Base-by-base conservation (phyloP, 441 rosid species). In the Viola pubescens region DNA sequence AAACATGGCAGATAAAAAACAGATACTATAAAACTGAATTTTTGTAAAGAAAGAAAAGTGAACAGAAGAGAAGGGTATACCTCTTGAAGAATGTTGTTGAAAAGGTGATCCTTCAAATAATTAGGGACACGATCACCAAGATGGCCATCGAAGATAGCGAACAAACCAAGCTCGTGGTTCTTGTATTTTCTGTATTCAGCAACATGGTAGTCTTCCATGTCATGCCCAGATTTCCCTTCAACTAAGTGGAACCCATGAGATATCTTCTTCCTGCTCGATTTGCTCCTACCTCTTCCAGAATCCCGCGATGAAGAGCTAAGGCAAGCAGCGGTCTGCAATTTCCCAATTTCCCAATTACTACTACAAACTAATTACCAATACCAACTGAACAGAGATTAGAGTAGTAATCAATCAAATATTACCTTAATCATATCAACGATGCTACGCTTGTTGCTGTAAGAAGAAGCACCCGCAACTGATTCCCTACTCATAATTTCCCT, bases 131-230 rank as follows among this genome's bases (percentile, higher is more conserved):
- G 76, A 76, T 80, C 84, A 52, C 91, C 91, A 19, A 82, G 76
- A 73, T 85, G 91, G 37, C 91, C 91, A 58, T 85, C 91, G 34
- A 77, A 82, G 50, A 85, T 80, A 43, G 87, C 91, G 49, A 85
- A 85, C 26, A 85, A 72, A 11, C 91, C 91, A 26, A 85, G 84
- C 34, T 64, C 82, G 37, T 77, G 86, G 63, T 70, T 70, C 74
- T 62, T 77, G 54, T 49, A 62, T 71, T 74, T 77, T 46, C 74
- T 62, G 70, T 78, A 82, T 48, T 85, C 81, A 16, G 91, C 86
- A 4, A 82, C 77, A 65, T 74, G 91, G 66, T 85, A 82, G 62
- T 85, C 91, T 69, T 85, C 91, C 91, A 85, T 85, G 52, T 77
- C 76, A 67, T 85, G 91, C 10, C 82, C 85, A 4, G 88, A 81